Conservation (phyloP, 129 eudicot genomes). For the Silybum marianum region DNA sequence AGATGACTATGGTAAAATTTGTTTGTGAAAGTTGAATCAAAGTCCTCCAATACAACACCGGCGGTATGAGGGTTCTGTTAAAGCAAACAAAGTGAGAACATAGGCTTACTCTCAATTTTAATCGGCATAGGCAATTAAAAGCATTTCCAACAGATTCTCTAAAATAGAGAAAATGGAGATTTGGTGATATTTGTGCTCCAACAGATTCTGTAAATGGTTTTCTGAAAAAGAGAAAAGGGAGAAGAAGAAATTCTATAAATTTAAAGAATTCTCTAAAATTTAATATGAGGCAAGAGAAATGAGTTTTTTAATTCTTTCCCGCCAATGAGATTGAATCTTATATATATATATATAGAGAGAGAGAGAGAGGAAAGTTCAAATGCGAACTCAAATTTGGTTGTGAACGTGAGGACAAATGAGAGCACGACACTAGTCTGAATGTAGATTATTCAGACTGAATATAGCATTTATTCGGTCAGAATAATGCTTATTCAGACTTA, state of each 20-base stretch:
- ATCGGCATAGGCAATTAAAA: not conserved
- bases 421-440: too few relatives aligned
- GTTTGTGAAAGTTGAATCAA: constrained; percentile 73
- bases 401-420: too few relatives aligned
- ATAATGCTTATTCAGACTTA: too few relatives aligned
- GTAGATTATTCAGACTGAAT: too few relatives aligned
- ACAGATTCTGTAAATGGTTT: not conserved
- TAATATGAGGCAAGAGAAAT: not conserved
- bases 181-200: not conserved
- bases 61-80: constrained; percentile 69
- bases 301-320: not conserved
- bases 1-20: constrained; percentile 92
- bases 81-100: constrained; percentile 22
- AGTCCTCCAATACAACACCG: constrained; percentile 87
- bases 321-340: not conserved
- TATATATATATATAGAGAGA: too few relatives aligned
- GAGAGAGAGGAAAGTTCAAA: too few relatives aligned
- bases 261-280: not conserved
- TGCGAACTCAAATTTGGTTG: too few relatives aligned
- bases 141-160: not conserved
- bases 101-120: not conserved
- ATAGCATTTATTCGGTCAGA: too few relatives aligned
- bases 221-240: not conserved
- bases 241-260: not conserved
- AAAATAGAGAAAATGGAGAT: too few relatives aligned